Conservation (phyloP, 2,329 filamentous ascomycete genomes). For the Ceratocystis alfenasii region DNA sequence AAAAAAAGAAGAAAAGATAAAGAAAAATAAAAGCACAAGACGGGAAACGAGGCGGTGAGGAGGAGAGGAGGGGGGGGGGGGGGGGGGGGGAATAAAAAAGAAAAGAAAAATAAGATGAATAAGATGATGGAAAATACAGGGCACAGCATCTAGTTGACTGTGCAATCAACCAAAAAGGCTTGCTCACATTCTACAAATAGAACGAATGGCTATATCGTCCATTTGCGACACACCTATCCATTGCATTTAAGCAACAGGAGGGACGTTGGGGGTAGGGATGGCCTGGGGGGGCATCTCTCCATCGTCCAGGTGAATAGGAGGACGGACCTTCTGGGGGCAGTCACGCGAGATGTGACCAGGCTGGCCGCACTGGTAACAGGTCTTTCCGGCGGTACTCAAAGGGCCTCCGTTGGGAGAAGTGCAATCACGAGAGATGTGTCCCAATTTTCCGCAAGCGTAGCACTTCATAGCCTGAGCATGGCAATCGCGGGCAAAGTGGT, state of each 20-base stretch:
- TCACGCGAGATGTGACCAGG: constrained; percentile 93
- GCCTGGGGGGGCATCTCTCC: neutral
- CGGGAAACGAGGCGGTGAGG: no score
- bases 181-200: neutral
- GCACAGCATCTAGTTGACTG: neutral
- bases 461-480: constrained; percentile 98
- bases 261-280: constrained; percentile 11
- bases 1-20: no score
- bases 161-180: neutral
- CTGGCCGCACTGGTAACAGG: constrained; percentile 95
- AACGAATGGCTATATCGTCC: constrained; percentile 10
- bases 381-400: constrained; percentile 92
- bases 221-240: neutral
- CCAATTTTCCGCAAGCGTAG: constrained; percentile 91
- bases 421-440: constrained; percentile 88
- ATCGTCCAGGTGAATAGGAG: constrained; percentile 14
- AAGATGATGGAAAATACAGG: constrained; percentile 7
- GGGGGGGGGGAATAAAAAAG: neutral
- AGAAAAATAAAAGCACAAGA: no score
- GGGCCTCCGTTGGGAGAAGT: constrained; percentile 93
- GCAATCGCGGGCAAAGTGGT: constrained; percentile 97
- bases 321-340: constrained; percentile 60
- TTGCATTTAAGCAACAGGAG: constrained; percentile 30
- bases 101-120: constrained; percentile 10
- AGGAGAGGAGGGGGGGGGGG: neutral